Percentiles rank a stretch among this genome's conserved stretches.
These are phyloP conservation scores for Oryza australiensis DNA, from an alignment of 176 grass and related monocot genomes.

Conservation along the genomic window DNA sequence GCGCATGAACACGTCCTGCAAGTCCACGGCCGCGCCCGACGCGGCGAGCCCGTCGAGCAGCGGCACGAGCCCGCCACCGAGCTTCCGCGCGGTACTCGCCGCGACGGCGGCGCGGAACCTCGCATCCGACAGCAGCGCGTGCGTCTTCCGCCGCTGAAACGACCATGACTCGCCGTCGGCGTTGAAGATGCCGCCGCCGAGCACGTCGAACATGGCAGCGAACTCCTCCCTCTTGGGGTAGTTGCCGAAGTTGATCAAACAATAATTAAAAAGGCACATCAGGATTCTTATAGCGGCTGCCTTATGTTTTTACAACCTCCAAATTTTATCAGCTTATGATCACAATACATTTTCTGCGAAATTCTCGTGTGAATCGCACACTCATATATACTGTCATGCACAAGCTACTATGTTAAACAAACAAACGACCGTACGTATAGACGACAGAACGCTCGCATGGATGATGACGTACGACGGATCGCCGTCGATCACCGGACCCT, in stretches of 20 bases:
- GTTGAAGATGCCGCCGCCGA: too few relatives aligned
- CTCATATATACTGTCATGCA: background rate
- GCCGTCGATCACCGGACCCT: background rate
- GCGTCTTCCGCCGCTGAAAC: too few relatives aligned
- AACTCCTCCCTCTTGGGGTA: too few relatives aligned
- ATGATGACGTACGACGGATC: too few relatives aligned
- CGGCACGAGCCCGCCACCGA: too few relatives aligned
- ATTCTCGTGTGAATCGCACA: background rate
- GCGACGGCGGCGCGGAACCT: too few relatives aligned
- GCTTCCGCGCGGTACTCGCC: too few relatives aligned
- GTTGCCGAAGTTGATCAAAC: background rate
- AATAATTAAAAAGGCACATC: background rate
- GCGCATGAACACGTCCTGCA: slow-evolving; percentile 80
- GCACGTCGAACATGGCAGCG: too few relatives aligned
- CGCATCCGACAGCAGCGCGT: too few relatives aligned
- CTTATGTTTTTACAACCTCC: background rate
- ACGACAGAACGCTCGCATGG: background rate
- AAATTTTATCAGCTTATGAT: background rate
- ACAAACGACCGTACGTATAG: background rate
- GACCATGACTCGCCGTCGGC: too few relatives aligned
- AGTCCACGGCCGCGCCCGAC: slow-evolving; percentile 36
- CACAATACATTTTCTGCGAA: background rate
- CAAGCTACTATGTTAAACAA: background rate
- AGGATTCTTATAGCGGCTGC: background rate
- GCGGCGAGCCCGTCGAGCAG: slow-evolving; percentile 45